Evolutionary conservation across 495 filamentous ascomycete genomes (phyloP).

Genomic region (Aspergillus ostianus): DNA sequence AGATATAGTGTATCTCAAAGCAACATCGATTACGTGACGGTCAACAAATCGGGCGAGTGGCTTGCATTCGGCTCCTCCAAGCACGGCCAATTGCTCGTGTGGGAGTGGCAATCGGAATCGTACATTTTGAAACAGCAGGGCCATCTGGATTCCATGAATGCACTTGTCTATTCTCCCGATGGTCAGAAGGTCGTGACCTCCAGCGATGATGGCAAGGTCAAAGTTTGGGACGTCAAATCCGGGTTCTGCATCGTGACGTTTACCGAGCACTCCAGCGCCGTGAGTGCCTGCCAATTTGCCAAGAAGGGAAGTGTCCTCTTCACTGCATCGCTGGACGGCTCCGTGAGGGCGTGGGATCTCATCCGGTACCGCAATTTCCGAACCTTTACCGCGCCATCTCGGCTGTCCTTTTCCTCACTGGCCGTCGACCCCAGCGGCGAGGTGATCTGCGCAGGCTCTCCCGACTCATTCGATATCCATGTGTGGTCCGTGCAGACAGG

Average conservation of each 20-base stretch:
- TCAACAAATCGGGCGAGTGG: slow-evolving; percentile 95
- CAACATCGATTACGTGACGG: slow-evolving; percentile 87
- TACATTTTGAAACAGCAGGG: slow-evolving; percentile 98
- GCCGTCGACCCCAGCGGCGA: slow-evolving; percentile 97
- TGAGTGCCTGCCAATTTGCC: slow-evolving; percentile 93
- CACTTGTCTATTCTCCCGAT: slow-evolving; percentile 88
- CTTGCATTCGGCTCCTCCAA: slow-evolving; percentile 96
- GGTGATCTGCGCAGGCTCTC: slow-evolving; percentile 88
- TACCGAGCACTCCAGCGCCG: slow-evolving; percentile 91
- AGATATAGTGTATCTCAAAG: slow-evolving; percentile 83
- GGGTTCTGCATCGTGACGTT: slow-evolving; percentile 98
- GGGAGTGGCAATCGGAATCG: slow-evolving; percentile 99
- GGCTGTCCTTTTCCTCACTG: slow-evolving; percentile 86
- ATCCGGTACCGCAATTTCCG: slow-evolving; percentile 95
- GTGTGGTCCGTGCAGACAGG: slow-evolving; percentile 98
- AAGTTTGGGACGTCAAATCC: slow-evolving; percentile 94
- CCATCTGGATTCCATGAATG: slow-evolving; percentile 95
- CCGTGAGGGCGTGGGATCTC: slow-evolving; percentile 92
- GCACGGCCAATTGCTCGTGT: slow-evolving; percentile 89
- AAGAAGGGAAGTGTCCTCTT: slow-evolving; percentile 94
- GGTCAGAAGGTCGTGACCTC: slow-evolving; percentile 89
- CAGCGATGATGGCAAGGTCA: slow-evolving; percentile 95
- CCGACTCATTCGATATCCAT: slow-evolving; percentile 95
- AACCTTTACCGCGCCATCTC: slow-evolving; percentile 89
- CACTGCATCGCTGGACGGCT: slow-evolving; percentile 90